Percentiles rank a stretch among this genome's conserved stretches.
These are phyloP conservation scores for Colletotrichum somersetense DNA, from an alignment of 2,329 filamentous ascomycete genomes.

Conservation along the genomic window DNA sequence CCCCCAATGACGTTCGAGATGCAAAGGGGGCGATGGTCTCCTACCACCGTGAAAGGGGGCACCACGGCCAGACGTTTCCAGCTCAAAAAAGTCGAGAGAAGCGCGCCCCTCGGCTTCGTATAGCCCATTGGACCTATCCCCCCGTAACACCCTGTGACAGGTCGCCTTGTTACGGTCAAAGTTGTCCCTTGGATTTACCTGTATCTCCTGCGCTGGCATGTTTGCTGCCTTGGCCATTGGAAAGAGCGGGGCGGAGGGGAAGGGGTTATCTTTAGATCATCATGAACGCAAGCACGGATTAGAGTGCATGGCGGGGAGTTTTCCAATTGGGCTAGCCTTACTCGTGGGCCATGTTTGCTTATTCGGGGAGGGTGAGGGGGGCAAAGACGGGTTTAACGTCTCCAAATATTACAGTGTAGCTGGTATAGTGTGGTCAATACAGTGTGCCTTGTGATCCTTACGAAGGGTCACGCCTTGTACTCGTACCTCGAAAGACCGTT, in stretches of 20 bases:
- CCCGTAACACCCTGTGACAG: background rate
- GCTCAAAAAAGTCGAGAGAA: background rate
- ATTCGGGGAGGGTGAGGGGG: constrained; percentile 12
- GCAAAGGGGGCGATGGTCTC: background rate
- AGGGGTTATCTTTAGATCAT: constrained; percentile 21
- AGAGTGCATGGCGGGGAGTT: constrained; percentile 8
- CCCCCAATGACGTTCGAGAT: background rate
- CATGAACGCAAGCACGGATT: background rate
- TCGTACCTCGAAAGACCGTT: background rate
- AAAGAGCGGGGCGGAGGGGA: too few relatives aligned
- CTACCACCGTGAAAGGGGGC: background rate
- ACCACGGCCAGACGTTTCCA: too few relatives aligned
- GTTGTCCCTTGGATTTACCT: background rate
- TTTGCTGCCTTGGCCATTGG: background rate
- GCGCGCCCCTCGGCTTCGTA: background rate
- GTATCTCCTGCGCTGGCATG: background rate
- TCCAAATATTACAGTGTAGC: too few relatives aligned
- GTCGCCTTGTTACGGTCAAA: background rate
- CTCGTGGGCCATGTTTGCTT: constrained; percentile 26
- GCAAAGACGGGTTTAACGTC: too few relatives aligned
- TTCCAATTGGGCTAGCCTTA: constrained; percentile 32
- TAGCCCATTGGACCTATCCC: background rate
- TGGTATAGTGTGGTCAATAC: too few relatives aligned
- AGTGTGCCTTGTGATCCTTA: too few relatives aligned
- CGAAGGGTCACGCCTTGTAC: too few relatives aligned